Evolutionary conservation across 345 rosid species (phyloP), one percentile per base, ranked within the genome.

Genomic region (Acer saccharum): DNA sequence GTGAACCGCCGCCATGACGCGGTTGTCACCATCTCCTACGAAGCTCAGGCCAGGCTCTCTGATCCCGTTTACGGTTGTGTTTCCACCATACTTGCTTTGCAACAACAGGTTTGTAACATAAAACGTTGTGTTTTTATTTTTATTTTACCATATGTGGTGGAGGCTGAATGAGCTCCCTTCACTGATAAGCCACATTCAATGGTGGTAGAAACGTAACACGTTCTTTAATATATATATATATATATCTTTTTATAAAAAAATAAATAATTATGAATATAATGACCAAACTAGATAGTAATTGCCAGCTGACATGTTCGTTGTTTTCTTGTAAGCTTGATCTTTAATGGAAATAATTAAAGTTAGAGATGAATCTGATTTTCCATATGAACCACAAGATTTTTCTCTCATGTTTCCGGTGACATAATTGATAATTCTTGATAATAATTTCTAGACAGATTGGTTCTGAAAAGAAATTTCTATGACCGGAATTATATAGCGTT

Each of bases 21-120:
- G 0, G 98, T 91, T 60, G 93, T 93, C 68, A 95, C 99, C 0
- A 90, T 95, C 65, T 90, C 93, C 0, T 93, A 95, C 11, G 99
- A 95, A 78, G 99, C 99, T 84, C 99, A 95, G 77, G 98, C 98
- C 29, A 89, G 99, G 72, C 96, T 95, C 17, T 90, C 99, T 1
- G 99, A 95, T 69, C 99, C 99, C 3, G 96, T 93, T 68, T 92
- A 93, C 61, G 99, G 99, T 41, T 95, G 98, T 46, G 94, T 93
- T 75, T 95, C 99, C 1, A 90, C 99, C 77, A 92, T 95, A 35
- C 92, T 95, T 62, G 93, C 98, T 65, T 81, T 95, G 75, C 99
- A 95, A 73, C 99, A 95, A 83, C 99, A 95, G 95, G 98, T 88
- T 20, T 8, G 72, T 54, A 54, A 54, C 58, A 6, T 16, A 54